A percentile compares a stretch with the other conserved stretches of the same genome.
Evolutionary conservation across 306 rosid genomes (phyloP).

Genomic region (Astragalus membranaceus): DNA sequence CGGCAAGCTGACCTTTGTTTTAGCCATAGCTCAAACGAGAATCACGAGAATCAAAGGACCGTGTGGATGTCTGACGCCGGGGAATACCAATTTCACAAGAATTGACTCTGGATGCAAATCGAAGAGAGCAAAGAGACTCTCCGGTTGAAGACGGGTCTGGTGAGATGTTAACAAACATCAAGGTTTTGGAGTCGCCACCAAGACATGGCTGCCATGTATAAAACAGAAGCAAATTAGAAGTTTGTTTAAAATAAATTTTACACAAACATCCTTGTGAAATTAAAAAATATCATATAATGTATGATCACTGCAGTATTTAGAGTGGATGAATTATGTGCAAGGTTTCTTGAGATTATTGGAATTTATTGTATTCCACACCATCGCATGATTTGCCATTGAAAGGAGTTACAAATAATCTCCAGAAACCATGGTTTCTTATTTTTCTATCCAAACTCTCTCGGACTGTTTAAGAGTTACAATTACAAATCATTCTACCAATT

Average conservation of each 20-base stretch:
- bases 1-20: background rate
- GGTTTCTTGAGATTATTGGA: no score
- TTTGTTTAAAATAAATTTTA: no score
- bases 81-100: slow-evolving; percentile 92
- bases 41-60: slow-evolving; percentile 64
- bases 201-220: slow-evolving; percentile 63
- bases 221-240: background rate
- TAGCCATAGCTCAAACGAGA: slow-evolving; percentile 62
- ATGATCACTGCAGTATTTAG: background rate
- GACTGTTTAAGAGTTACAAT: no score
- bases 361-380: no score
- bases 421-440: no score
- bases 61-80: slow-evolving; percentile 66
- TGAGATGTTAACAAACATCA: slow-evolving; percentile 85
- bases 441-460: no score
- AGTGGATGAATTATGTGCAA: no score
- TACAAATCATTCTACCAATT: no score
- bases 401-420: no score
- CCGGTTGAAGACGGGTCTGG: slow-evolving; percentile 70
- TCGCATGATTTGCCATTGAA: background rate
- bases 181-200: slow-evolving; percentile 87
- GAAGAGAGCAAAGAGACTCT: slow-evolving; percentile 86
- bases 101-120: slow-evolving; percentile 86
- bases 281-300: no score
- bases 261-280: no score